Evolutionary conservation across 768 basidiomycete species (phyloP).

Genomic region (Termitomyces sp.): DNA sequence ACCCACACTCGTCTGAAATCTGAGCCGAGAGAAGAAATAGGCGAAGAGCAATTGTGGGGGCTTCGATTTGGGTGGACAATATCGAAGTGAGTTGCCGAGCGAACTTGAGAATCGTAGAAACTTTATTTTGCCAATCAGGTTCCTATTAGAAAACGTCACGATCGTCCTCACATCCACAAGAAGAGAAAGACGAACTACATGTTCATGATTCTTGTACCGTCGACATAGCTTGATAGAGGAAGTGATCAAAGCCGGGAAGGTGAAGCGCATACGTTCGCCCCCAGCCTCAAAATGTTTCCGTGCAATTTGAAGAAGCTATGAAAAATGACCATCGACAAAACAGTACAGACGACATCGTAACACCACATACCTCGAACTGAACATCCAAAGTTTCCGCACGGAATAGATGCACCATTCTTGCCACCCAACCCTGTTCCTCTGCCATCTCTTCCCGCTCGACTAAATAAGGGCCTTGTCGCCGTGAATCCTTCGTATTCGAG

Average conservation of each 20-base stretch:
- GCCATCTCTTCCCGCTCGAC: conserved; percentile 87
- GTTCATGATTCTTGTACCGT: conserved; percentile 81
- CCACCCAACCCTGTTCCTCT: conserved; percentile 99
- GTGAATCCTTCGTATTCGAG: conserved; percentile 36
- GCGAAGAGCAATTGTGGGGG: conserved; percentile 86
- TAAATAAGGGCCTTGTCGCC: conserved; percentile 55
- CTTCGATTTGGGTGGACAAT: conserved; percentile 89
- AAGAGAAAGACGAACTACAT: conserved; percentile 41
- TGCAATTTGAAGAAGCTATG: conserved; percentile 85
- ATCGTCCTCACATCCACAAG: neutral
- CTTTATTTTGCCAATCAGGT: conserved; percentile 80
- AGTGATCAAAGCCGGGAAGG: conserved; percentile 94
- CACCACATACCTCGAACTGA: conserved; percentile 75
- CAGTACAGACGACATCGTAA: conserved; percentile 17
- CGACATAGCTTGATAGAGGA: conserved; percentile 90
- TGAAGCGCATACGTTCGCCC: conserved; percentile 93
- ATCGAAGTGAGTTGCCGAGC: conserved; percentile 90
- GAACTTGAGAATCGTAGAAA: conserved; percentile 89
- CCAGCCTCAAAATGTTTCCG: conserved; percentile 87
- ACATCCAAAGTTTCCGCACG: conserved; percentile 78
- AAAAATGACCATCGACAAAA: neutral
- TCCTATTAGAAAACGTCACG: conserved; percentile 43
- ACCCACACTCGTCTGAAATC: conserved; percentile 89
- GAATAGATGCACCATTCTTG: conserved; percentile 97
- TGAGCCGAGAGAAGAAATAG: conserved; percentile 95